phyloP scores from a whole-genome alignment of 176 grass and related monocot species.

The Saccharum spontaneum region DNA sequence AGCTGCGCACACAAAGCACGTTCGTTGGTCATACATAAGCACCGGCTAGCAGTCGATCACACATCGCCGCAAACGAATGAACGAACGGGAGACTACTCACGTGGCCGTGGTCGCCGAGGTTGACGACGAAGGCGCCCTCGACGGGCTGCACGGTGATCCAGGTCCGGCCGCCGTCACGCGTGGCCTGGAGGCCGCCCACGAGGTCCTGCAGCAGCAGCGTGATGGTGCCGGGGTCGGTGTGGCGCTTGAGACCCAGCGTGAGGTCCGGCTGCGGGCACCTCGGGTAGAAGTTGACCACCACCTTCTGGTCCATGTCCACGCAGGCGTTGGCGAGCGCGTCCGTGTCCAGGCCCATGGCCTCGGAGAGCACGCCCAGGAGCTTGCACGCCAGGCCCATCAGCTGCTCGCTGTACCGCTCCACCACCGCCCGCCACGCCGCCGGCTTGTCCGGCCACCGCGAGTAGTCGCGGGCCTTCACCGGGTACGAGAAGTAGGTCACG shows the following conservation, averaged over 20 bases:
- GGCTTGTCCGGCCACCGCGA: constrained; percentile 86
- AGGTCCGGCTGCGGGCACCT: constrained; percentile 91
- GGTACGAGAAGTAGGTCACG: constrained; percentile 93
- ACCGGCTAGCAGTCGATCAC: too few species aligned
- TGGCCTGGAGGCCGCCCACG: constrained; percentile 94
- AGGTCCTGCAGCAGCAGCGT: constrained; percentile 93
- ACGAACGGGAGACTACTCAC: constrained; percentile 17
- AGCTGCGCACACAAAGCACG: too few species aligned
- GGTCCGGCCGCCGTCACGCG: constrained; percentile 67
- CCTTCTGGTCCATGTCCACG: constrained; percentile 94
- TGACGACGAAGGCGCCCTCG: constrained; percentile 76
- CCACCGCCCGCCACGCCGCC: constrained; percentile 59
- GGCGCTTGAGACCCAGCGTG: constrained; percentile 86
- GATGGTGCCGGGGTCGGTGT: constrained; percentile 93
- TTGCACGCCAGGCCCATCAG: constrained; percentile 67
- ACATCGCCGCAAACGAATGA: not conserved
- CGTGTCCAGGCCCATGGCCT: constrained; percentile 76
- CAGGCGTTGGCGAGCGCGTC: constrained; percentile 64
- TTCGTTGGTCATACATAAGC: too few species aligned
- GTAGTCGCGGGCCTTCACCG: constrained; percentile 67
- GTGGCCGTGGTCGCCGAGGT: constrained; percentile 93
- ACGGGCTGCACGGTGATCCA: constrained; percentile 94
- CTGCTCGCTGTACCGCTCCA: constrained; percentile 79
- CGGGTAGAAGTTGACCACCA: constrained; percentile 97
- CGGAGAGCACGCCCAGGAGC: constrained; percentile 76